A percentile compares a stretch with the other conserved stretches of the same genome.
phyloP scores from a whole-genome alignment of 371 early-diverging fungal species.

The Haplosporangium sp. region DNA sequence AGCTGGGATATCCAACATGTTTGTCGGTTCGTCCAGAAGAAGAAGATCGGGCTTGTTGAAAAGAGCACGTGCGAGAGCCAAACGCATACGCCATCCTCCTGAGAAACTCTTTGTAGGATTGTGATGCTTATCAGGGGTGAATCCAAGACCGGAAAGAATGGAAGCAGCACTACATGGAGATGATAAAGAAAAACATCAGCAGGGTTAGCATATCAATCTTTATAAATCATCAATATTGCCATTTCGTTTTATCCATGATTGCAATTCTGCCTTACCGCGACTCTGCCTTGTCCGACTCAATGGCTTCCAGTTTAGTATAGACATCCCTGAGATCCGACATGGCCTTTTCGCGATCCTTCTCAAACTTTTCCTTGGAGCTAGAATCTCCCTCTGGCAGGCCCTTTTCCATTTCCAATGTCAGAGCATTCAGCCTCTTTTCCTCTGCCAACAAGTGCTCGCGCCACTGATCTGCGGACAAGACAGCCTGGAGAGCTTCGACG shows the following conservation, averaged over 20 bases:
- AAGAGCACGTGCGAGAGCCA: slow-evolving; percentile 95
- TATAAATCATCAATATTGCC: too few relatives aligned
- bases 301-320: slow-evolving; percentile 87
- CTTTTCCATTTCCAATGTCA: slow-evolving; percentile 57
- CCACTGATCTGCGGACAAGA: slow-evolving; percentile 95
- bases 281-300: slow-evolving; percentile 97
- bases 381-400: slow-evolving; percentile 54
- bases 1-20: slow-evolving; percentile 96
- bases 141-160: slow-evolving; percentile 97
- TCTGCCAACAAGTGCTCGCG: slow-evolving; percentile 90
- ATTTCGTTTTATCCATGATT: too few relatives aligned
- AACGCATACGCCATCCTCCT: slow-evolving; percentile 96
- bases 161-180: slow-evolving; percentile 76
- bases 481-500: slow-evolving; percentile 87
- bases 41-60: slow-evolving; percentile 96
- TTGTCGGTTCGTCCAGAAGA: slow-evolving; percentile 99
- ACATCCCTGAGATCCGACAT: slow-evolving; percentile 81
- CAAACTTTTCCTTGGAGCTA: slow-evolving; percentile 69
- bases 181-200: background rate
- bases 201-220: too few relatives aligned
- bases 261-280: slow-evolving; percentile 64
- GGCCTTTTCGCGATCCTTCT: slow-evolving; percentile 74
- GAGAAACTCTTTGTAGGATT: slow-evolving; percentile 92
- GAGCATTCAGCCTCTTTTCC: slow-evolving; percentile 71
- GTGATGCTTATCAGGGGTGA: slow-evolving; percentile 80